Evolutionary conservation across 306 rosid genomes (phyloP).

Genomic region (Pterocarpus macrocarpus): DNA sequence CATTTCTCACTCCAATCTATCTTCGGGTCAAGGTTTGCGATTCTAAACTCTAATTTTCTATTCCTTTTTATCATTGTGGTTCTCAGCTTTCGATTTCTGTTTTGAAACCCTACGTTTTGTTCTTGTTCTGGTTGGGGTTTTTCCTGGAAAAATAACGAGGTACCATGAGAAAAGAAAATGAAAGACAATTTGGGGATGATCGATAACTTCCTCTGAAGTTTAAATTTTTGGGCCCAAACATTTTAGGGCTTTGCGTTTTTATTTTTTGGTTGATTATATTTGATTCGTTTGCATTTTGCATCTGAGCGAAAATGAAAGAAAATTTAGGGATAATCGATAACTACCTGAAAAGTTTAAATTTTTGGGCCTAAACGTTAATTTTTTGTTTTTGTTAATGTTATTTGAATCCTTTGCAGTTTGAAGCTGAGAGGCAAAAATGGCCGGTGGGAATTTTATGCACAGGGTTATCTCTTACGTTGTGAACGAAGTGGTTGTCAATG

Average conservation of each 20-base stretch:
- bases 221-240: no score
- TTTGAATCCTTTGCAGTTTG: conserved; percentile 46
- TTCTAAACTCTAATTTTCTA: background rate
- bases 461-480: conserved; percentile 57
- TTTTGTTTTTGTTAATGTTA: background rate
- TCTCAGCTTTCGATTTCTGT: background rate
- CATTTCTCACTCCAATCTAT: background rate
- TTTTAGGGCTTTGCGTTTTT: no score
- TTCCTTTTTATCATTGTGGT: background rate
- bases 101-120: conserved; percentile 15
- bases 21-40: conserved; percentile 26
- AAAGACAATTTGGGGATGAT: no score
- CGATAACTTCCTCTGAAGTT: no score
- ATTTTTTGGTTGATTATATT: no score
- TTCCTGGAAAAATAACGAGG: background rate
- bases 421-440: conserved; percentile 48
- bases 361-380: background rate
- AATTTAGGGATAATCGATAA: background rate
- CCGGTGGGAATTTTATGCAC: conserved; percentile 58
- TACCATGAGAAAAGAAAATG: no score
- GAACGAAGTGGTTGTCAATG: conserved; percentile 58
- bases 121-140: background rate
- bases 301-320: no score
- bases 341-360: background rate
- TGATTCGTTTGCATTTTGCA: background rate